phyloP scores from a whole-genome alignment of 2,329 filamentous ascomycete genomes.

The Sporothrix euskadiensis region DNA sequence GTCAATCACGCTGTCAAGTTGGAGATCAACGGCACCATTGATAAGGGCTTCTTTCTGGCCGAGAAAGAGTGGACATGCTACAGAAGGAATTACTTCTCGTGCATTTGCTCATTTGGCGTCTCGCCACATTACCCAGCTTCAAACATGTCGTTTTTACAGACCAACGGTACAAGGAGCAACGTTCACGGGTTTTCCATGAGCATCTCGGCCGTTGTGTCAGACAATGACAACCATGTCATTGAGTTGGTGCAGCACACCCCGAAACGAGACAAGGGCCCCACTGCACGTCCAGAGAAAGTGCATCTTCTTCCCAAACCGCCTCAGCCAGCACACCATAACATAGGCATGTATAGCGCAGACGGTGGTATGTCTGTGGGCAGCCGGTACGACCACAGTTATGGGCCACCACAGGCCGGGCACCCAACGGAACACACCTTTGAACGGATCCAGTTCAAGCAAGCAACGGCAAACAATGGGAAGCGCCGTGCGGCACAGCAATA shows the following conservation, averaged over 20 bases:
- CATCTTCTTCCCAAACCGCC: constrained; percentile 66
- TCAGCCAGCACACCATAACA: constrained; percentile 49
- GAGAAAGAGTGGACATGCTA: constrained; percentile 92
- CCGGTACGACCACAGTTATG: constrained; percentile 49
- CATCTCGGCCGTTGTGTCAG: constrained; percentile 80
- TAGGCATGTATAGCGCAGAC: constrained; percentile 46
- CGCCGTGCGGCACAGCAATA: constrained; percentile 87
- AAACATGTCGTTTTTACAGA: constrained; percentile 54
- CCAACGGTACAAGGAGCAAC: constrained; percentile 56
- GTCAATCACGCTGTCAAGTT: constrained; percentile 59
- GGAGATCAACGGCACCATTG: constrained; percentile 76
- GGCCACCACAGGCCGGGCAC: constrained; percentile 42
- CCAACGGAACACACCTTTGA: constrained; percentile 70
- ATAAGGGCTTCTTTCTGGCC: constrained; percentile 83
- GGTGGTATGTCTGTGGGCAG: constrained; percentile 20
- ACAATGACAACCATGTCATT: constrained; percentile 71
- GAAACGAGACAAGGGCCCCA: constrained; percentile 85
- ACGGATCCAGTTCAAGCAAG: constrained; percentile 90
- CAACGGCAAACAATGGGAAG: constrained; percentile 92
- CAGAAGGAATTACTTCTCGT: constrained; percentile 85
- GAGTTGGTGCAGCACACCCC: constrained; percentile 89
- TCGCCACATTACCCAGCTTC: constrained; percentile 55
- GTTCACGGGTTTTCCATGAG: constrained; percentile 79
- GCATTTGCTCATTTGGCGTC: constrained; percentile 75
- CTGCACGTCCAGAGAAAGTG: constrained; percentile 69